A percentile compares a stretch with the other conserved stretches of the same genome.
phyloP scores from a whole-genome alignment of 192 early-diverging fungal genomes.

The Podila horticola region DNA sequence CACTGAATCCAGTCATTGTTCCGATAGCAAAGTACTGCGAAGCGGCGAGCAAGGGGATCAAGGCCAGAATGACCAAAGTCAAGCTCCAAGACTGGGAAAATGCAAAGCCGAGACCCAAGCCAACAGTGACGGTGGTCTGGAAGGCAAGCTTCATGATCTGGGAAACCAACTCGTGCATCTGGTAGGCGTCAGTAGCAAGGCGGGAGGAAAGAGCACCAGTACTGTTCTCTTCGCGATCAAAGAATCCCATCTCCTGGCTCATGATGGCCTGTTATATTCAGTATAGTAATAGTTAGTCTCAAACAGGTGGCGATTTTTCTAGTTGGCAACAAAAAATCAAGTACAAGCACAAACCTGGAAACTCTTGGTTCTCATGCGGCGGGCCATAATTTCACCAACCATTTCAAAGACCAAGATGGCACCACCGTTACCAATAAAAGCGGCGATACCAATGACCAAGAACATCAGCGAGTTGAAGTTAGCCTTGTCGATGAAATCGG shows the following conservation, averaged over 20 bases:
- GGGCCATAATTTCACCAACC: slow-evolving; percentile 37
- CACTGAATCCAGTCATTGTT: slow-evolving; percentile 53
- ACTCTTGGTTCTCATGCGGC: slow-evolving; percentile 46
- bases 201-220: slow-evolving; percentile 85
- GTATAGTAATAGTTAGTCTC: not conserved
- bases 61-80: slow-evolving; percentile 69
- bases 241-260: slow-evolving; percentile 90
- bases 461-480: slow-evolving; percentile 61
- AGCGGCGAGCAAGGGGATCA: slow-evolving; percentile 73
- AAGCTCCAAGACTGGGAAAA: slow-evolving; percentile 69
- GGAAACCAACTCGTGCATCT: slow-evolving; percentile 69
- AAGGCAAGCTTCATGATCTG: slow-evolving; percentile 63
- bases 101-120: slow-evolving; percentile 49
- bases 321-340: not conserved
- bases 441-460: slow-evolving; percentile 57
- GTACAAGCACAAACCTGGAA: slow-evolving; percentile 23
- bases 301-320: not conserved
- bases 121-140: slow-evolving; percentile 47
- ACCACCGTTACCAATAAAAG: slow-evolving; percentile 56
- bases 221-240: slow-evolving; percentile 78
- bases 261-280: slow-evolving; percentile 62
- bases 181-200: slow-evolving; percentile 80
- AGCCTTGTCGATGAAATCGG: slow-evolving; percentile 16
- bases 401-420: slow-evolving; percentile 33
- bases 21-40: slow-evolving; percentile 75